Conservation (phyloP, 257 asterid genomes). For the Cordia subcordata region DNA sequence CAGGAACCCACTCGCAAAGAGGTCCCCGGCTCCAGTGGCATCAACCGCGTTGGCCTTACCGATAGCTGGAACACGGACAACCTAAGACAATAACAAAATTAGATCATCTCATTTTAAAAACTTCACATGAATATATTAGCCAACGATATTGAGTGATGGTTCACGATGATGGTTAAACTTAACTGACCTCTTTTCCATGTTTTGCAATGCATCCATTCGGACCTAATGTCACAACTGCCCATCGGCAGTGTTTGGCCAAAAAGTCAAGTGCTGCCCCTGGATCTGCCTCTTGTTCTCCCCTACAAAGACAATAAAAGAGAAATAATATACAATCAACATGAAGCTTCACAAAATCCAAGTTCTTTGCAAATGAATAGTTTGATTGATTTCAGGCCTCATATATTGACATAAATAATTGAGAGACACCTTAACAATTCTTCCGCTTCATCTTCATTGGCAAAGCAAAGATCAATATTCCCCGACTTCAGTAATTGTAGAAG, state of each 20-base stretch:
- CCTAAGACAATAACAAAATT: conserved; percentile 24
- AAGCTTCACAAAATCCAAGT: background rate
- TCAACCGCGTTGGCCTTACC: conserved; percentile 72
- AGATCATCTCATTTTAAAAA: background rate
- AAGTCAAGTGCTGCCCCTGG: conserved; percentile 74
- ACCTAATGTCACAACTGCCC: conserved; percentile 95
- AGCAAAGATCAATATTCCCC: conserved; percentile 86
- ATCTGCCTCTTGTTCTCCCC: conserved; percentile 50
- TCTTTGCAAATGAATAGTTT: too few species aligned
- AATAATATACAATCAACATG: background rate
- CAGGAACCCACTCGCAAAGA: conserved; percentile 88
- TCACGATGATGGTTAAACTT: background rate
- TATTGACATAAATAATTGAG: conserved; percentile 9
- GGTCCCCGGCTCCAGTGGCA: conserved; percentile 99
- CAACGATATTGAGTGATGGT: background rate
- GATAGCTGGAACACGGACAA: conserved; percentile 75
- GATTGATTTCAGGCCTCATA: background rate
- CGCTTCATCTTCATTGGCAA: conserved; percentile 98
- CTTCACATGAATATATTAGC: too few species aligned
- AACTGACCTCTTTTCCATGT: conserved; percentile 66
- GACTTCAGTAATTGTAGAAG: conserved; percentile 78
- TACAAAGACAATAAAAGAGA: conserved; percentile 21
- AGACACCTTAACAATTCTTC: conserved; percentile 69
- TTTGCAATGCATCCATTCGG: conserved; percentile 90
- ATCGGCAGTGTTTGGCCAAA: conserved; percentile 65